Base-by-base conservation (phyloP, 2,329 filamentous ascomycete species). In the Trichoderma sp. region DNA sequence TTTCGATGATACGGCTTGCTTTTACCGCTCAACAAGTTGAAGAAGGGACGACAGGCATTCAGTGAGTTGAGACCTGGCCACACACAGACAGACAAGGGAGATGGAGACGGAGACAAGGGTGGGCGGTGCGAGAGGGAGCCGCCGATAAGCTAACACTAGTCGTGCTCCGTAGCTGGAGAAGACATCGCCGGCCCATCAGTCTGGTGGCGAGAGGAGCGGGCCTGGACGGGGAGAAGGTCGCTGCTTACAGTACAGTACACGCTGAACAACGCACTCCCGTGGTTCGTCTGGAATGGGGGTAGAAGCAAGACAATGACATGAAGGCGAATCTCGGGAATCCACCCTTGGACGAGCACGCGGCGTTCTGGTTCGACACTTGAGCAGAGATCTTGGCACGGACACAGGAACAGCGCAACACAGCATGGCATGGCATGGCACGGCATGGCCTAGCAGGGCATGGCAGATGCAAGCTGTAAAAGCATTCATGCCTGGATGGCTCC, bases 71-170 rank as follows among this genome's bases (percentile, higher is more conserved):
- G 49, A 58, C 40, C 53, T 35, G 40, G 62, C 62, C 29, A 66
- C 37, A 35, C 35, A 35, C 35, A 47, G n/a, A 10, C 40, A 43
- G 40, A 43, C 40, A 43, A 43, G 63, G 63, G 61, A 66, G 35
- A 57, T 35, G 63, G 24, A 27, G 13, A 64, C 55, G 35, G 61
- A 47, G 53, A 29, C n/a, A 16, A 47, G 53, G 63, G 63, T 7
- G 60, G 53, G 53, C 16, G 11, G 61, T 57, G 53, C 37, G 63
- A 57, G 24, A 31, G 53, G 63, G 66, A 53, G 57, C 55, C 43
- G 43, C 66, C 53, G 66, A 68, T 68, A 62, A 68, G 66, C 66
- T 68, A 68, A 61, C 66, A 61, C 57, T 59, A 68, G 63, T 43
- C 40, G 40, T 66, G 57, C 63, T 66, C 63, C 63, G 63, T 66